phyloP scores from a whole-genome alignment of 2,329 filamentous ascomycete genomes.

The Clarireedia hainanense region DNA sequence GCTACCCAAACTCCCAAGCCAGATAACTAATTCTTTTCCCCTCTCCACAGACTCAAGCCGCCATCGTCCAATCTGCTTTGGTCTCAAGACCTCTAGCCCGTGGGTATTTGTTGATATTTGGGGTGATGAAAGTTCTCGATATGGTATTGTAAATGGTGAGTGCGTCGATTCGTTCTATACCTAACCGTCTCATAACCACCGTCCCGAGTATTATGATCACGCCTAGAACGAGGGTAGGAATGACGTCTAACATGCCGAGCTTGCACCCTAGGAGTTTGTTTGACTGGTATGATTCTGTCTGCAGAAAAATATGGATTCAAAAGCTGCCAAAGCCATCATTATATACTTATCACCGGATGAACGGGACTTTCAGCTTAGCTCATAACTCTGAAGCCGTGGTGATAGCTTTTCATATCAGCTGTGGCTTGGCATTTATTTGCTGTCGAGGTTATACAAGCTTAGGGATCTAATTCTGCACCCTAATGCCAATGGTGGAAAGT shows the following conservation, averaged over 20 bases:
- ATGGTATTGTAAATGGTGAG: no score
- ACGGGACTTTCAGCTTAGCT: neutral
- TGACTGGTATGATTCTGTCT: neutral
- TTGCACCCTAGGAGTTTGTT: neutral
- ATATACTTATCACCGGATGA: neutral
- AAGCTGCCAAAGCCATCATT: neutral
- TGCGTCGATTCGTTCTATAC: no score
- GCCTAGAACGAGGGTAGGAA: constrained; percentile 2
- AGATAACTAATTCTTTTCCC: no score
- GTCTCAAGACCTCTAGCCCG: no score
- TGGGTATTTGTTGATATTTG: no score
- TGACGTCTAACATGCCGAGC: constrained; percentile 2
- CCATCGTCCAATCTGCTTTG: no score
- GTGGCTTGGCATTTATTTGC: neutral
- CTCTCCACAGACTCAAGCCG: no score
- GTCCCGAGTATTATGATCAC: neutral
- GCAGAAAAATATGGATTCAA: neutral
- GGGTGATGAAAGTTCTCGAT: no score
- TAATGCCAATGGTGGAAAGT: neutral
- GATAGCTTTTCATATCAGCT: neutral
- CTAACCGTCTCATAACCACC: neutral
- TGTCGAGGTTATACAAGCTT: neutral
- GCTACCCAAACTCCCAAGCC: no score
- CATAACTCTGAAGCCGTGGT: neutral
- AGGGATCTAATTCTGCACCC: neutral